Evolutionary conservation across 75 land plant species (phyloP).

Genomic region (Azolla pinnata): DNA sequence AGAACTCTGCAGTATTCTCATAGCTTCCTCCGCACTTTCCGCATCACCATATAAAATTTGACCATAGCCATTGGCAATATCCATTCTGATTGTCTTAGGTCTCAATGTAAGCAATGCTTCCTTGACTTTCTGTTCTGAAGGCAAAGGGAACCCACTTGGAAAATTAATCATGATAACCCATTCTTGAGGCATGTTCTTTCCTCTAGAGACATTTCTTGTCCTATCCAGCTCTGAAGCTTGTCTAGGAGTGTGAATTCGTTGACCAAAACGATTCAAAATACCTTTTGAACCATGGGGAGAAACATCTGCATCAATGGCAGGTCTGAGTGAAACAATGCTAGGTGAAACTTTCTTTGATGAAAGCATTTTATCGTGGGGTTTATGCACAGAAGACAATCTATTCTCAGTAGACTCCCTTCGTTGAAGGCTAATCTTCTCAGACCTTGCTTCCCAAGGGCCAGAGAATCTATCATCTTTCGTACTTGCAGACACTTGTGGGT

Average conservation of each 20-base stretch:
- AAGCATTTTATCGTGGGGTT: background rate
- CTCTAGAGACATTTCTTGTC: background rate
- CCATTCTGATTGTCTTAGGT: conserved; percentile 28
- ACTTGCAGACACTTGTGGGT: too few species aligned
- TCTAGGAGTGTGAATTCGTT: background rate
- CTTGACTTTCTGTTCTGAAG: conserved; percentile 13
- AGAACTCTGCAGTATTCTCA: conserved; percentile 36
- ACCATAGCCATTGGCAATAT: conserved; percentile 24
- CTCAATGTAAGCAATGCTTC: conserved; percentile 17
- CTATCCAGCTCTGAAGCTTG: background rate
- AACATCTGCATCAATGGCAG: background rate
- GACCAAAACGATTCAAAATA: background rate
- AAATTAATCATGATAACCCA: conserved; percentile 10
- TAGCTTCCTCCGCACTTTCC: conserved; percentile 46
- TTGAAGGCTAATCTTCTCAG: background rate
- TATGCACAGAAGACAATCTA: too few species aligned
- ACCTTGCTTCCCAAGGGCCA: background rate
- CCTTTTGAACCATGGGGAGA: background rate
- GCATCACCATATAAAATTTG: conserved; percentile 60
- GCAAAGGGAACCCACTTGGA: conserved; percentile 12
- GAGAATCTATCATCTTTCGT: background rate
- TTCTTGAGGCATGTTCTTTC: background rate
- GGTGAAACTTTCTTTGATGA: background rate
- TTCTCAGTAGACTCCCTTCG: too few species aligned
- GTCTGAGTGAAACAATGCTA: conserved; percentile 1